Evolutionary conservation across 108 stramenopile species (phyloP).

Genomic region (Skeletonema grethae): DNA sequence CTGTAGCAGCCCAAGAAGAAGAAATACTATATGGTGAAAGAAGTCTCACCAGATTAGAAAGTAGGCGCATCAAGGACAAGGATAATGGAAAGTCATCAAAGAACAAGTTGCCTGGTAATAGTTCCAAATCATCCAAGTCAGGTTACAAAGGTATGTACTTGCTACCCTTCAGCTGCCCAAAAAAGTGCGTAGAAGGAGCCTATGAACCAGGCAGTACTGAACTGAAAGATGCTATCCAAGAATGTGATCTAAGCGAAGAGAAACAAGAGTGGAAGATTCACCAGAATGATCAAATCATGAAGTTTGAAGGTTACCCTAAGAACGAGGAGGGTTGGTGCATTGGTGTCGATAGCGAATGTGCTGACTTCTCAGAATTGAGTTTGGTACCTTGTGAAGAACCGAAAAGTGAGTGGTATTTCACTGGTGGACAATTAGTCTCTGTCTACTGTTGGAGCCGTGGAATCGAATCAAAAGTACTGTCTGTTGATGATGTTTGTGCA

Average conservation of each 20-base stretch:
- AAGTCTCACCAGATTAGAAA: not conserved
- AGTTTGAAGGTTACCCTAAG: not conserved
- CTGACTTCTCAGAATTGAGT: not conserved
- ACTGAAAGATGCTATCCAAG: not conserved
- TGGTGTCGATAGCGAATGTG: not conserved
- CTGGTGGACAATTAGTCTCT: not conserved
- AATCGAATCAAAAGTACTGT: not conserved
- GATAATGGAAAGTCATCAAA: not conserved
- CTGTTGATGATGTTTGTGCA: not conserved
- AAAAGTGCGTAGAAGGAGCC: not conserved
- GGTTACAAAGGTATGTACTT: not conserved
- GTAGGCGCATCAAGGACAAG: not conserved
- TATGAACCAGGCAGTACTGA: not conserved
- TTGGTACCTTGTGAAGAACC: not conserved
- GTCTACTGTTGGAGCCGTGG: not conserved
- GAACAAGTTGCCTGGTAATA: not conserved
- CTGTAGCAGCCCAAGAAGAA: not conserved
- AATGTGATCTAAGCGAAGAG: not conserved
- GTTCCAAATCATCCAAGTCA: not conserved
- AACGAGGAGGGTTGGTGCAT: not conserved
- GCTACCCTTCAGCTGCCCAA: not conserved
- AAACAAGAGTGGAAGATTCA: not conserved
- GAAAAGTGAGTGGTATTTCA: not conserved
- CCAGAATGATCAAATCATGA: not conserved
- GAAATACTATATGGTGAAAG: not conserved